Evolutionary conservation across 129 eudicot genomes (phyloP).

Genomic region (Logfia minima): DNA sequence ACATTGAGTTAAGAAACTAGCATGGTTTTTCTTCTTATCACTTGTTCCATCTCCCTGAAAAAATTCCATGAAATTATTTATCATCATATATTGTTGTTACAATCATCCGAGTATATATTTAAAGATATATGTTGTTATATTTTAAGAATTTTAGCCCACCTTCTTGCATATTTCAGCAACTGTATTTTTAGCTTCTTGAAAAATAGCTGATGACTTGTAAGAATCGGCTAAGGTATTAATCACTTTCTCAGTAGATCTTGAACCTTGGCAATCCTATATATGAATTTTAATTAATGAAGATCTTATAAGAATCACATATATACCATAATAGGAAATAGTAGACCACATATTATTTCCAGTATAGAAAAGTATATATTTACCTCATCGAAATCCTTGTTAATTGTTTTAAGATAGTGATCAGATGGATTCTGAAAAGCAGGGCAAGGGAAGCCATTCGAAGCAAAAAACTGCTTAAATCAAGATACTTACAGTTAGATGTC

Average conservation of each 20-base stretch:
- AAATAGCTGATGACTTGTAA: conserved; percentile 23
- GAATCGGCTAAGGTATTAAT: conserved; percentile 12
- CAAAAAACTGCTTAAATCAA: conserved; percentile 31
- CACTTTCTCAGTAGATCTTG: conserved; percentile 12
- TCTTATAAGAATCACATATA: not conserved
- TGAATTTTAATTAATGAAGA: not conserved
- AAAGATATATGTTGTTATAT: not conserved
- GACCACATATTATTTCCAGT: not conserved
- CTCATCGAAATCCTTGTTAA: conserved; percentile 42
- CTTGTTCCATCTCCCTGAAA: conserved; percentile 7
- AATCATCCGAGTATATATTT: not conserved
- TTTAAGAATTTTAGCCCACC: conserved; percentile 6
- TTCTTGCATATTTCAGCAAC: conserved; percentile 17
- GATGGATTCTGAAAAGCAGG: conserved; percentile 40
- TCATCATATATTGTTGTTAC: not conserved
- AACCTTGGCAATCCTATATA: conserved; percentile 2
- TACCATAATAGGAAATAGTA: not conserved
- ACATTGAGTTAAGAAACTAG: conserved; percentile 18
- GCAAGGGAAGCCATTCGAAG: conserved; percentile 40
- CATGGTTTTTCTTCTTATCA: conserved; percentile 15
- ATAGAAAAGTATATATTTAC: conserved; percentile 10
- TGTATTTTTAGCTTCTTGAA: not conserved
- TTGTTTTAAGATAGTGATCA: conserved; percentile 38
- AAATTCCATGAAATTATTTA: not conserved
- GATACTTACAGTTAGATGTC: not conserved